Percentiles rank a stretch among this genome's conserved stretches.
phyloP scores from a whole-genome alignment of 2,329 filamentous ascomycete genomes.

The Exophiala xenobiotica region DNA sequence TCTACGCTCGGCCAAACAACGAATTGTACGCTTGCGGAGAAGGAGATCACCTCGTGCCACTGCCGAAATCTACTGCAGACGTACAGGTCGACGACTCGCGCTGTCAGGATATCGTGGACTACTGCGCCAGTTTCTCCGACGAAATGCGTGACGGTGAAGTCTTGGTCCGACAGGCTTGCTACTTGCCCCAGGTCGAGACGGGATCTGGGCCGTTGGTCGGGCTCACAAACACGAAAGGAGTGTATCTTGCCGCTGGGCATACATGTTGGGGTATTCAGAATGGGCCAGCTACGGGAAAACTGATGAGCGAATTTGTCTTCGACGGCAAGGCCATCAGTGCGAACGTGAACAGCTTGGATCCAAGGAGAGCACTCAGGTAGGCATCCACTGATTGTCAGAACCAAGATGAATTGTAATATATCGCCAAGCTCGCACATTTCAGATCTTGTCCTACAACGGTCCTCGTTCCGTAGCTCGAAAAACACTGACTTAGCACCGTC shows the following conservation, averaged over 20 bases:
- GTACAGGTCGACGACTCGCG: constrained; percentile 72
- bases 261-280: constrained; percentile 99
- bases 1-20: constrained; percentile 84
- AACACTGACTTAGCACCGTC: too few species aligned
- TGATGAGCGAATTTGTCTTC: constrained; percentile 77
- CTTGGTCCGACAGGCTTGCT: constrained; percentile 82
- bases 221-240: constrained; percentile 66
- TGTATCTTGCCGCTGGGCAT: constrained; percentile 84
- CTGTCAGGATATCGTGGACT: constrained; percentile 82
- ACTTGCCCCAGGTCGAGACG: constrained; percentile 71
- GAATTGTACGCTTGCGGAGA: constrained; percentile 96
- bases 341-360: constrained; percentile 65
- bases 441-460: too few species aligned
- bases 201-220: constrained; percentile 71
- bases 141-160: constrained; percentile 67
- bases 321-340: constrained; percentile 70
- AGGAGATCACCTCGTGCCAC: constrained; percentile 70
- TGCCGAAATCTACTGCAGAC: constrained; percentile 72
- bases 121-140: constrained; percentile 59
- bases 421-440: too few species aligned
- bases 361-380: constrained; percentile 54
- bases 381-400: too few species aligned
- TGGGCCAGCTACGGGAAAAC: constrained; percentile 78
- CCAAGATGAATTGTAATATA: too few species aligned
- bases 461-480: too few species aligned